A percentile compares a stretch with the other conserved stretches of the same genome.
Evolutionary conservation across 2,329 filamentous ascomycete species (phyloP).

Genomic region (Claviceps cyperi): DNA sequence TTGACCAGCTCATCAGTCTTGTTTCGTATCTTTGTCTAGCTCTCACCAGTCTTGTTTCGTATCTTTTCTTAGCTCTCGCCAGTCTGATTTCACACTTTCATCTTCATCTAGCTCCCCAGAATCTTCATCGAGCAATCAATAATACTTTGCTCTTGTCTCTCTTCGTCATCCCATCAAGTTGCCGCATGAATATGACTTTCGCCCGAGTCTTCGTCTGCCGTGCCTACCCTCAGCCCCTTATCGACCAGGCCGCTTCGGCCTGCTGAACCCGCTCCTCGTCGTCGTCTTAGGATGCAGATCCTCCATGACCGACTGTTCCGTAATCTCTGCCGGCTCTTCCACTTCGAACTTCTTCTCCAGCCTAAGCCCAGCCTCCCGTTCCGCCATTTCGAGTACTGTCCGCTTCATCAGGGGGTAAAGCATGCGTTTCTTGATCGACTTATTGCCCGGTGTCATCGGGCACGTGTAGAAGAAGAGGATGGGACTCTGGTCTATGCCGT

Average conservation of each 20-base stretch:
- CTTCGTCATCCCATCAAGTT: not conserved
- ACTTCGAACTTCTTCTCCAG: conserved; percentile 59
- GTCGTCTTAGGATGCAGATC: conserved; percentile 56
- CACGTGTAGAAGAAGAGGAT: conserved; percentile 76
- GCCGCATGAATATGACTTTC: not conserved
- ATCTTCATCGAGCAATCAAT: no score
- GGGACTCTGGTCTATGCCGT: conserved; percentile 37
- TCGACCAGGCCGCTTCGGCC: conserved; percentile 67
- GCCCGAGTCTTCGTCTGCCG: not conserved
- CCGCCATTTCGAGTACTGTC: conserved; percentile 51
- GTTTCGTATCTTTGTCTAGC: not conserved
- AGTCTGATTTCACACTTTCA: not conserved
- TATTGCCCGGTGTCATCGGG: conserved; percentile 48
- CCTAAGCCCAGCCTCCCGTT: conserved; percentile 47
- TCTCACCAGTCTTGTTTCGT: not conserved
- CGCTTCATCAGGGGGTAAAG: conserved; percentile 62
- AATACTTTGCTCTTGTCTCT: not conserved
- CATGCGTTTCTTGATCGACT: conserved; percentile 71
- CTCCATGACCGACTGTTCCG: conserved; percentile 46
- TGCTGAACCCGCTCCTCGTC: conserved; percentile 53
- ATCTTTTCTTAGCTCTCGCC: not conserved
- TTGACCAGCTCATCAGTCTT: not conserved
- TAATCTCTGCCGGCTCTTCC: conserved; percentile 55
- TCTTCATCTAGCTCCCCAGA: not conserved
- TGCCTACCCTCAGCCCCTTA: conserved; percentile 14